phyloP scores from a whole-genome alignment of 2,329 filamentous ascomycete species.

The Hypoxylon sp. region DNA sequence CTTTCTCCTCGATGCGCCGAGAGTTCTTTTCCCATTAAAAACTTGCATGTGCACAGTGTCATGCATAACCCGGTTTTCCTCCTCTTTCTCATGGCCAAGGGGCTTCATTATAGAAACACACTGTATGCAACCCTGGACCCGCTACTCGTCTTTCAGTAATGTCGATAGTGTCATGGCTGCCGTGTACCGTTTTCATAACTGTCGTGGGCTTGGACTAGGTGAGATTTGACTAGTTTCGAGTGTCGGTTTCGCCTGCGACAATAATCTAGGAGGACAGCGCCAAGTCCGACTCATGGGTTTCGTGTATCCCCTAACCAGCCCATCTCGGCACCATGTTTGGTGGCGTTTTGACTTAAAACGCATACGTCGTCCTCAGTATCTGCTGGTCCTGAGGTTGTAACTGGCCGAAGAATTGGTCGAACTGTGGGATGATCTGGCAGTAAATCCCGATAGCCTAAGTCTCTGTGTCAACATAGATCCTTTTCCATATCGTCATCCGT shows the following conservation, averaged over 20 bases:
- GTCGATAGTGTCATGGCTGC: slow-evolving; percentile 10
- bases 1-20: slow-evolving; percentile 7
- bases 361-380: slow-evolving; percentile 58
- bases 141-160: neutral
- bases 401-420: slow-evolving; percentile 61
- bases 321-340: slow-evolving; percentile 4
- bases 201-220: slow-evolving; percentile 2
- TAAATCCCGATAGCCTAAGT: slow-evolving; percentile 62
- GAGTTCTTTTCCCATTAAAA: slow-evolving; percentile 27
- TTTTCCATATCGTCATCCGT: neutral
- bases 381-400: slow-evolving; percentile 60
- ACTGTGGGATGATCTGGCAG: slow-evolving; percentile 66
- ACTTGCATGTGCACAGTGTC: slow-evolving; percentile 17
- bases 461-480: slow-evolving; percentile 16
- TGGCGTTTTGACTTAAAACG: slow-evolving; percentile 44
- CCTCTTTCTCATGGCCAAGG: slow-evolving; percentile 11
- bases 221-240: slow-evolving; percentile 3
- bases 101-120: slow-evolving; percentile 16
- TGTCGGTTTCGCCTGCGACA: slow-evolving; percentile 5
- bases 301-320: neutral
- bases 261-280: neutral
- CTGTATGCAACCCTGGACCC: slow-evolving; percentile 15
- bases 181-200: slow-evolving; percentile 8
- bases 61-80: slow-evolving; percentile 17
- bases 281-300: slow-evolving; percentile 1